These are phyloP conservation scores for Przewalskia tangutica DNA, from an alignment of 257 asterid genomes.

Conservation along the genomic window DNA sequence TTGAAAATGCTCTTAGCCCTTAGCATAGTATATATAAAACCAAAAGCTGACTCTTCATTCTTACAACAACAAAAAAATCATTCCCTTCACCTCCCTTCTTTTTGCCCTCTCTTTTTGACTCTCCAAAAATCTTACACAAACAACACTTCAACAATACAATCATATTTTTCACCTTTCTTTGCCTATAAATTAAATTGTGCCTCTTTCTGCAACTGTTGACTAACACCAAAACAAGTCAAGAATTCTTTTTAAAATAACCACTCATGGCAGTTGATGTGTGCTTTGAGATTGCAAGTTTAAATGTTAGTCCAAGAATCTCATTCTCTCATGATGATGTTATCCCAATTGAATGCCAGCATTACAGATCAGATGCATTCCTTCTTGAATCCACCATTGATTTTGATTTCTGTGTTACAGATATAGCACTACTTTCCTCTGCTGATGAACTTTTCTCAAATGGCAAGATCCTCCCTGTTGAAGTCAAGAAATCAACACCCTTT, in stretches of 20 bases:
- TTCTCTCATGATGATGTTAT: slow-evolving; percentile 53
- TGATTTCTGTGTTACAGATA: slow-evolving; percentile 35
- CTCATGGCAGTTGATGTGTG: slow-evolving; percentile 63
- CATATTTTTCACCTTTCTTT: background rate
- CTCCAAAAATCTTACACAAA: slow-evolving; percentile 8
- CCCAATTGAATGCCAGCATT: slow-evolving; percentile 25
- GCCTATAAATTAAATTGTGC: background rate
- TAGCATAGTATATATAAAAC: slow-evolving; percentile 15
- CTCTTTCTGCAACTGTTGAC: background rate
- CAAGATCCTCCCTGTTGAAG: slow-evolving; percentile 57
- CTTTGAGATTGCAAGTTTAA: slow-evolving; percentile 37
- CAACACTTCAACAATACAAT: background rate
- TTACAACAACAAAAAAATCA: slow-evolving; percentile 10
- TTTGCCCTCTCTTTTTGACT: slow-evolving; percentile 31
- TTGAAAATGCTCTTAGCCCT: slow-evolving; percentile 6
- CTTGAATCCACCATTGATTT: slow-evolving; percentile 50
- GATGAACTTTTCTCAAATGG: slow-evolving; percentile 83
- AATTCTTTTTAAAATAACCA: background rate
- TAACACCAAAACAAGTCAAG: background rate
- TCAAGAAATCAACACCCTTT: slow-evolving; percentile 24
- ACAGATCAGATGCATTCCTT: slow-evolving; percentile 29
- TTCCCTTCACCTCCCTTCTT: background rate
- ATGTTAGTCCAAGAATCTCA: slow-evolving; percentile 60
- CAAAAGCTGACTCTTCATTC: slow-evolving; percentile 38
- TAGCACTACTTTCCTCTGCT: slow-evolving; percentile 43